A percentile compares a stretch with the other conserved stretches of the same genome.
Evolutionary conservation across 305 asterid species (phyloP).

Genomic region (Fraxinus velutina): DNA sequence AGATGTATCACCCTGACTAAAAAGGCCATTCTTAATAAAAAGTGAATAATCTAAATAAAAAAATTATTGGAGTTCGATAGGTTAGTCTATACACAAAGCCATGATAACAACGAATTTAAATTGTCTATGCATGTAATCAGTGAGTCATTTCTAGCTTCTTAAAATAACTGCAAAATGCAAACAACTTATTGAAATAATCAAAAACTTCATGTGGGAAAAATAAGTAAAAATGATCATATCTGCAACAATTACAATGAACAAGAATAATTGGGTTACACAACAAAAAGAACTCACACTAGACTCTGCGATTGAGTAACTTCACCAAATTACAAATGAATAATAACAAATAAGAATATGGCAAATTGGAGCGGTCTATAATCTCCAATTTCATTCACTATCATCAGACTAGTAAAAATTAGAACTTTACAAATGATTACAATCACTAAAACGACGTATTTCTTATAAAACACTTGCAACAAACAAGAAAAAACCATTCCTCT

Average conservation of each 20-base stretch:
- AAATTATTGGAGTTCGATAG: neutral
- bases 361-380: constrained; percentile 32
- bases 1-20: neutral
- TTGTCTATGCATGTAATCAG: neutral
- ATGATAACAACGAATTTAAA: neutral
- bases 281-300: constrained; percentile 35
- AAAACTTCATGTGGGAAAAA: neutral
- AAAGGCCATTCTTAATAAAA: neutral
- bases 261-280: constrained; percentile 25
- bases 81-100: neutral
- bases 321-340: constrained; percentile 30
- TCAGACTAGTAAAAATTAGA: constrained; percentile 54
- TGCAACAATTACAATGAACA: constrained; percentile 30
- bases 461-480: constrained; percentile 47
- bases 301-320: constrained; percentile 20
- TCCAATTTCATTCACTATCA: constrained; percentile 39
- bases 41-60: neutral
- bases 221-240: neutral
- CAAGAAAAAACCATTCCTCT: constrained; percentile 16
- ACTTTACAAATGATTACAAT: constrained; percentile 52
- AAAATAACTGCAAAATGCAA: neutral
- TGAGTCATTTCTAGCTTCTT: neutral
- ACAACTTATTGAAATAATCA: neutral
- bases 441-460: constrained; percentile 32
- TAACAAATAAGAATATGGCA: constrained; percentile 44